Percentiles rank a stretch among this genome's conserved stretches.
Evolutionary conservation across 176 grass and related monocot genomes (phyloP).

Genomic region (Phoenix dactylifera): DNA sequence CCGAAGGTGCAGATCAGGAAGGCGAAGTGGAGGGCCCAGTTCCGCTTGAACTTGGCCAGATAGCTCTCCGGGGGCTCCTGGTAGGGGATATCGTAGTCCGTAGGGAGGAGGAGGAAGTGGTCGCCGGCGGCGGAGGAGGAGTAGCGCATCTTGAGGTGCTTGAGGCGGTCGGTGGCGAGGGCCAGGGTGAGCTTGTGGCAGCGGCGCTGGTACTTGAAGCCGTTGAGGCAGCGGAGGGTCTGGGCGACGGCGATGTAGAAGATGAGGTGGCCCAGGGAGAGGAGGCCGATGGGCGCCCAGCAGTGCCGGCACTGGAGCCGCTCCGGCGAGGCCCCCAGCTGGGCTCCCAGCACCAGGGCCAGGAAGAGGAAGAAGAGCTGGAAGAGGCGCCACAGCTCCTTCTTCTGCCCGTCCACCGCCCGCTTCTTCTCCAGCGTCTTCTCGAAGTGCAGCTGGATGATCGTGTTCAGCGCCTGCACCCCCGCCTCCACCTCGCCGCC

Average conservation of each 20-base stretch:
- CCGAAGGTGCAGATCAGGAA: conserved; percentile 79
- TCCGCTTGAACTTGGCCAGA: conserved; percentile 78
- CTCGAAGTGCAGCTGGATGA: conserved; percentile 90
- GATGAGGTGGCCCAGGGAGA: conserved; percentile 76
- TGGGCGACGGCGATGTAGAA: conserved; percentile 91
- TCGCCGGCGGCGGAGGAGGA: conserved; percentile 3
- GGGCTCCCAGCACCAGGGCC: conserved; percentile 39
- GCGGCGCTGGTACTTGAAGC: conserved; percentile 71
- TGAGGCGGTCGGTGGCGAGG: conserved; percentile 68
- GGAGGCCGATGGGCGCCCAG: conserved; percentile 66
- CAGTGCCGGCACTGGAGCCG: conserved; percentile 81
- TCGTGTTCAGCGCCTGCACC: conserved; percentile 52
- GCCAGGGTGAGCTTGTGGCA: conserved; percentile 97
- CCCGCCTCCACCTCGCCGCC: conserved; percentile 40
- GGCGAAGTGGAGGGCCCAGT: conserved; percentile 72
- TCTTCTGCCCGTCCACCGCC: conserved; percentile 72
- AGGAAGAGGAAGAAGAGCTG: conserved; percentile 89
- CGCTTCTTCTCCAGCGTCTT: conserved; percentile 97
- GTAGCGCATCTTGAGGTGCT: conserved; percentile 46
- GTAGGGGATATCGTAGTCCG: conserved; percentile 75
- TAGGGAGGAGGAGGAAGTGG: conserved; percentile 18
- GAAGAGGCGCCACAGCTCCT: conserved; percentile 97
- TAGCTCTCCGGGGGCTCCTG: conserved; percentile 89
- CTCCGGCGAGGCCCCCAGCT: conserved; percentile 19
- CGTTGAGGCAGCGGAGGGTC: conserved; percentile 92